These are phyloP conservation scores for Silene uniflora DNA, from an alignment of 148 eudicot species.

Conservation along the genomic window DNA sequence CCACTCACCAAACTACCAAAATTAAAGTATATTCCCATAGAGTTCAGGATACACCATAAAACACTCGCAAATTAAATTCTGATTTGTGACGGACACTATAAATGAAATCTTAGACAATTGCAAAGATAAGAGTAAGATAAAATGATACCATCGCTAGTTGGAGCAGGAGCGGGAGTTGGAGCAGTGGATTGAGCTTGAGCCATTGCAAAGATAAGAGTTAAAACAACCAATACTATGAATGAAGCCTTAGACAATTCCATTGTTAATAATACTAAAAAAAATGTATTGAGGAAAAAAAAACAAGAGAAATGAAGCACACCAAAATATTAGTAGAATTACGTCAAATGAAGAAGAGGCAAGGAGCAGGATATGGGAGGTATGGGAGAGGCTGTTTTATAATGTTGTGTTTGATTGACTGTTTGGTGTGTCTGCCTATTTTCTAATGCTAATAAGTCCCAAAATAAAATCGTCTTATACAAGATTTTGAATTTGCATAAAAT, in stretches of 20 bases:
- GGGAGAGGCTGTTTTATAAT: neutral
- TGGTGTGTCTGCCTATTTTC: too few species aligned
- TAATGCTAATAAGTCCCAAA: too few species aligned
- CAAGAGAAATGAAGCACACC: conserved; percentile 3
- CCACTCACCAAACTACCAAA: too few species aligned
- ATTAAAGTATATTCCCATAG: too few species aligned
- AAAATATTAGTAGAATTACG: conserved; percentile 29
- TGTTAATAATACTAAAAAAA: neutral
- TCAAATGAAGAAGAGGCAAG: conserved; percentile 19
- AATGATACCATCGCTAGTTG: conserved; percentile 44
- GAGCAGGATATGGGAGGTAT: neutral
- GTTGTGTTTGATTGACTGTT: neutral
- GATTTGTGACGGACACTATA: too few species aligned
- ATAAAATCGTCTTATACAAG: too few species aligned
- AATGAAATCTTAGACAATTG: too few species aligned
- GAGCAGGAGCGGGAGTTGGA: conserved; percentile 49
- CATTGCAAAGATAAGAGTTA: conserved; percentile 35
- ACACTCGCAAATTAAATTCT: too few species aligned
- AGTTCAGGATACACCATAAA: too few species aligned
- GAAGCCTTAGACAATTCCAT: conserved; percentile 41
- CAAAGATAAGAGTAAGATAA: too few species aligned
- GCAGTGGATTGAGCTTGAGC: conserved; percentile 36
- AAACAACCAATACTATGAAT: conserved; percentile 31
- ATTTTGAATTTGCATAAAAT: too few species aligned
- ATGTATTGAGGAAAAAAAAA: neutral